Percentiles rank a stretch among this genome's conserved stretches.
These are phyloP conservation scores for Rubia yunnanensis DNA, from an alignment of 257 asterid genomes.

Conservation along the genomic window DNA sequence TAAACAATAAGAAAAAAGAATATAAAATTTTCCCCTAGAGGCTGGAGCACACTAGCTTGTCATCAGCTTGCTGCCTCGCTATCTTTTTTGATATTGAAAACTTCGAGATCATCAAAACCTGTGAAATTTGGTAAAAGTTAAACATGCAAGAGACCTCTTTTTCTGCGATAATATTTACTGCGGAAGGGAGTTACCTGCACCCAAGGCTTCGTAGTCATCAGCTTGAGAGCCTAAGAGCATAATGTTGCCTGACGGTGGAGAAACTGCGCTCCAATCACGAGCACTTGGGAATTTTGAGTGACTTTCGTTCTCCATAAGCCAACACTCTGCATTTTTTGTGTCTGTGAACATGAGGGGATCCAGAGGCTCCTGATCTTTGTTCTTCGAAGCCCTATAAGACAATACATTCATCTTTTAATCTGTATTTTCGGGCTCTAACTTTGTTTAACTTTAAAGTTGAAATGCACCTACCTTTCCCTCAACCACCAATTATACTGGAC, in stretches of 20 bases:
- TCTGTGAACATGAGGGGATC: conserved; percentile 63
- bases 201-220: conserved; percentile 74
- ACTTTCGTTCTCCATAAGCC: conserved; percentile 54
- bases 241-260: conserved; percentile 54
- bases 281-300: conserved; percentile 26
- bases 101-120: conserved; percentile 83
- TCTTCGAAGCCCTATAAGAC: conserved; percentile 29
- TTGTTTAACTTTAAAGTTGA: not conserved
- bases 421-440: not conserved
- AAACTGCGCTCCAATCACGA: conserved; percentile 63
- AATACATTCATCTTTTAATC: conserved; percentile 9
- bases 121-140: conserved; percentile 14
- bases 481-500: conserved; percentile 77
- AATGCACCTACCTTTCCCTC: conserved; percentile 58
- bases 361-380: conserved; percentile 33
- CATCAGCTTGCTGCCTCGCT: conserved; percentile 43
- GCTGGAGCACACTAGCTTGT: conserved; percentile 1
- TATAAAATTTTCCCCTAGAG: not conserved
- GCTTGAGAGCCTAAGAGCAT: conserved; percentile 38
- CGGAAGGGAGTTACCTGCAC: conserved; percentile 50
- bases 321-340: conserved; percentile 39
- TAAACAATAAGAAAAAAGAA: not conserved
- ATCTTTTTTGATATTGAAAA: conserved; percentile 53
- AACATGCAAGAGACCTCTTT: conserved; percentile 3
- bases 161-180: not conserved